Evolutionary conservation across 192 early-diverging fungal genomes (phyloP).

Genomic region (Backusella circina): DNA sequence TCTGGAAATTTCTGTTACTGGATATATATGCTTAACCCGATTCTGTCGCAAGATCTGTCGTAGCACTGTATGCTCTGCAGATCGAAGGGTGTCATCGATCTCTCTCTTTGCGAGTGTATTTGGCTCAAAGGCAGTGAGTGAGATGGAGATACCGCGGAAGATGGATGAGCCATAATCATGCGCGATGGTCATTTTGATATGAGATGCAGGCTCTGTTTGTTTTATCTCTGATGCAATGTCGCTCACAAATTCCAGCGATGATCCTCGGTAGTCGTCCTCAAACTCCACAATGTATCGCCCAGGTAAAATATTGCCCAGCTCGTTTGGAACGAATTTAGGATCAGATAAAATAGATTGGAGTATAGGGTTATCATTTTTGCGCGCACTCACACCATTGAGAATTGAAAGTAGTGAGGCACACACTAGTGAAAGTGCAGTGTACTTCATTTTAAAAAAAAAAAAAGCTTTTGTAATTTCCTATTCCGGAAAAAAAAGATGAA

Average conservation of each 20-base stretch:
- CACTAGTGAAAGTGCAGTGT: neutral
- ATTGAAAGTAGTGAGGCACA: neutral
- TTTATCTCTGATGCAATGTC: neutral
- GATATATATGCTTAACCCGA: constrained; percentile 12
- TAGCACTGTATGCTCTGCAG: constrained; percentile 2
- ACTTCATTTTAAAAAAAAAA: neutral
- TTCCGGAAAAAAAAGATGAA: neutral
- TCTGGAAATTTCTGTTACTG: constrained; percentile 9
- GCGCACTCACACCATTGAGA: neutral
- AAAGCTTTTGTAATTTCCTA: neutral
- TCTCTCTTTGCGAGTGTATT: constrained; percentile 3
- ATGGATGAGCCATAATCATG: constrained; percentile 15
- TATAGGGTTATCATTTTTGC: neutral
- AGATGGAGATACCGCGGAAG: constrained; percentile 17
- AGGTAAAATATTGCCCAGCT: neutral
- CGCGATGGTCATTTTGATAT: neutral
- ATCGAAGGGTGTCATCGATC: neutral
- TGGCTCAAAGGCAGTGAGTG: neutral
- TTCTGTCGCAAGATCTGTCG: neutral
- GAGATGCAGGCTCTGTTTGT: neutral
- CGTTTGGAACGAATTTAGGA: constrained; percentile 7
- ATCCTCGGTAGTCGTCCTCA: constrained; percentile 2
- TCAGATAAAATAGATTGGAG: constrained; percentile 2
- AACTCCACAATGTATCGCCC: constrained; percentile 28
- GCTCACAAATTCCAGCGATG: neutral